Percentiles rank a stretch among this genome's conserved stretches.
phyloP scores from a whole-genome alignment of 441 rosid genomes.

The Francoa sonchifolia region DNA sequence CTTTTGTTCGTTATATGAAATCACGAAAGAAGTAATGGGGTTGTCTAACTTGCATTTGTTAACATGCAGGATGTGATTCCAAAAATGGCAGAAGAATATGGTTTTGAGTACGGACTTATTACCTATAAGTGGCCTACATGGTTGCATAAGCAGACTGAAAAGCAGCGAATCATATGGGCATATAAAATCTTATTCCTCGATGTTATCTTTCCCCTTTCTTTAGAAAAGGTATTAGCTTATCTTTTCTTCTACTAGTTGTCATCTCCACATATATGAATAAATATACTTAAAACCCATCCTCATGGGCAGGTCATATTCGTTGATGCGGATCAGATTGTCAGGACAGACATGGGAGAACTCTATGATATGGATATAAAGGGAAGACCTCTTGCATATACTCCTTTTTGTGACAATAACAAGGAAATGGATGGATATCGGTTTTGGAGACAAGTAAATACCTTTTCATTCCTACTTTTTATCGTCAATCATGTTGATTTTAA shows the following conservation, averaged over 20 bases:
- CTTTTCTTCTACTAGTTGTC: constrained; percentile 6
- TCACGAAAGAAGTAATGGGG: neutral
- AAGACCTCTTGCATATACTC: constrained; percentile 98
- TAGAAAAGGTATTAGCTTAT: constrained; percentile 63
- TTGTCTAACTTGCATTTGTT: constrained; percentile 8
- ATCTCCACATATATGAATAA: constrained; percentile 3
- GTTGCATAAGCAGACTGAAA: constrained; percentile 99
- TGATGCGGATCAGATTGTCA: constrained; percentile 93
- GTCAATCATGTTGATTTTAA: no score
- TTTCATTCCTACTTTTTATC: no score
- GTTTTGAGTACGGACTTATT: constrained; percentile 81
- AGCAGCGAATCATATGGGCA: constrained; percentile 97
- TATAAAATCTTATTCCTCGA: constrained; percentile 96
- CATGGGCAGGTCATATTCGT: constrained; percentile 86
- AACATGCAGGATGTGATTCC: constrained; percentile 84
- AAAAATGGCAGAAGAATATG: constrained; percentile 85
- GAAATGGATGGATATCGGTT: constrained; percentile 99
- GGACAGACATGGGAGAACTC: constrained; percentile 96
- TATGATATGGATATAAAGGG: constrained; percentile 97
- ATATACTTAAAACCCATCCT: neutral
- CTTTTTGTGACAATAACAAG: constrained; percentile 93
- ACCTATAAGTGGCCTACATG: constrained; percentile 99
- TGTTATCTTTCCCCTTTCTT: constrained; percentile 89
- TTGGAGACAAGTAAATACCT: constrained; percentile 72
- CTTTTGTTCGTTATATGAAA: constrained; percentile 1